A percentile compares a stretch with the other conserved stretches of the same genome.
Conservation (phyloP, 2,329 filamentous ascomycete species). For the Fusarium torreyae region DNA sequence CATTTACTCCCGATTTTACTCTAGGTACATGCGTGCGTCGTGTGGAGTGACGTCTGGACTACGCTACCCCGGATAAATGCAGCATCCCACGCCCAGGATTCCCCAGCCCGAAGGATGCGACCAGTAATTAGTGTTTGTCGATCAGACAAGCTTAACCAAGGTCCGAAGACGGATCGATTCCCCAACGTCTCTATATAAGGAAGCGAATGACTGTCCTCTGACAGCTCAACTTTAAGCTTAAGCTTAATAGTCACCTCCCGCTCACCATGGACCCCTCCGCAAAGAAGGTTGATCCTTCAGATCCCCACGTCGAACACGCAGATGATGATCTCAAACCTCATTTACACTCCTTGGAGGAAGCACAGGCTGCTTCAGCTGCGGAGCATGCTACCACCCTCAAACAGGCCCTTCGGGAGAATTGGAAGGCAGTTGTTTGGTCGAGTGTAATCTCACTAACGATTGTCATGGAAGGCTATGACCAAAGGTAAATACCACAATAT, state of each 20-base stretch:
- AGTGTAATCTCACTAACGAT: slow-evolving; percentile 38
- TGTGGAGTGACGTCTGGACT: neutral
- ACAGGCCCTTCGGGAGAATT: slow-evolving; percentile 32
- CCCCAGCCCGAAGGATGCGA: neutral
- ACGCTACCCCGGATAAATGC: neutral
- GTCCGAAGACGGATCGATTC: neutral
- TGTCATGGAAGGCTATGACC: slow-evolving; percentile 46
- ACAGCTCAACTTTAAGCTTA: neutral
- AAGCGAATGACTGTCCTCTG: fast-evolving
- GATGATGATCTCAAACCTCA: slow-evolving; percentile 11
- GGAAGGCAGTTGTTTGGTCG: slow-evolving; percentile 41
- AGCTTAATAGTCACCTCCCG: neutral
- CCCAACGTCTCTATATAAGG: neutral
- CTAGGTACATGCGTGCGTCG: too few relatives aligned
- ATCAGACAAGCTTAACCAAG: neutral
- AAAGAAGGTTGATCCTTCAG: neutral
- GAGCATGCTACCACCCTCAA: slow-evolving; percentile 32
- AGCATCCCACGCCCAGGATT: neutral
- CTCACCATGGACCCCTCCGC: neutral
- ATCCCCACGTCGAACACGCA: slow-evolving; percentile 8
- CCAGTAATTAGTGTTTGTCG: neutral
- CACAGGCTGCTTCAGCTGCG: slow-evolving; percentile 18
- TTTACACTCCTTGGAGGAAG: slow-evolving; percentile 12
- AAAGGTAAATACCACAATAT: slow-evolving; percentile 20
- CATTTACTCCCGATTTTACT: neutral